Conservation (phyloP, 192 early-diverging fungal species). For the Glomus cerebriforme region DNA sequence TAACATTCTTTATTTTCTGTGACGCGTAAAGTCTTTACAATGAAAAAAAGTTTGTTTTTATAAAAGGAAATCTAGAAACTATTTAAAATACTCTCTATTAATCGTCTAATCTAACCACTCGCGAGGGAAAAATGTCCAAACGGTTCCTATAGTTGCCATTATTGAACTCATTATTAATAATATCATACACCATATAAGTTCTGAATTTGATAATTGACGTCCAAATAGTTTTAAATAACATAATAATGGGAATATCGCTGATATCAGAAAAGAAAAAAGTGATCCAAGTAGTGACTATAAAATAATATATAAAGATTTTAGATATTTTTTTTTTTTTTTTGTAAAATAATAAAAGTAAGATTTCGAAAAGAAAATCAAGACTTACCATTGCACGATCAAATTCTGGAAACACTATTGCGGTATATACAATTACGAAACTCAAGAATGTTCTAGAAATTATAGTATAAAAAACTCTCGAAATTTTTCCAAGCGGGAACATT, state of each 20-base stretch:
- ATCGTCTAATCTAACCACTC: slow-evolving; percentile 7
- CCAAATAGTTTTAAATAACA: slow-evolving; percentile 26
- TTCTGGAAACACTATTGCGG: slow-evolving; percentile 1
- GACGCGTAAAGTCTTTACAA: too few relatives aligned
- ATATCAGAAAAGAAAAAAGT: slow-evolving; percentile 24
- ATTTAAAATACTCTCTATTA: too few relatives aligned
- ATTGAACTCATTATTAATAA: not conserved
- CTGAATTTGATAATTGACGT: not conserved
- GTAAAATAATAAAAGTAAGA: not conserved
- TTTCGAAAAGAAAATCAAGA: not conserved
- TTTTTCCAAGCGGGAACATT: not conserved
- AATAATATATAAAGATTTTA: too few relatives aligned
- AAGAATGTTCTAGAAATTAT: not conserved
- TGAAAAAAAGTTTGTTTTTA: too few relatives aligned
- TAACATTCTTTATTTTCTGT: too few relatives aligned
- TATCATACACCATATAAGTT: slow-evolving; percentile 4
- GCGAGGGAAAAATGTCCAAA: slow-evolving; percentile 23
- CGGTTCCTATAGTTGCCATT: slow-evolving; percentile 14
- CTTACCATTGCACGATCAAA: slow-evolving; percentile 29
- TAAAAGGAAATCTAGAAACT: too few relatives aligned
- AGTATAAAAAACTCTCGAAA: not conserved
- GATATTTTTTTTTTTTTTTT: not conserved
- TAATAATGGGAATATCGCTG: slow-evolving; percentile 12
- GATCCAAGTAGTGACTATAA: slow-evolving; percentile 23
- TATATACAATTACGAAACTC: not conserved